Conservation (phyloP, 257 asterid genomes). For the Verbascum thapsus region DNA sequence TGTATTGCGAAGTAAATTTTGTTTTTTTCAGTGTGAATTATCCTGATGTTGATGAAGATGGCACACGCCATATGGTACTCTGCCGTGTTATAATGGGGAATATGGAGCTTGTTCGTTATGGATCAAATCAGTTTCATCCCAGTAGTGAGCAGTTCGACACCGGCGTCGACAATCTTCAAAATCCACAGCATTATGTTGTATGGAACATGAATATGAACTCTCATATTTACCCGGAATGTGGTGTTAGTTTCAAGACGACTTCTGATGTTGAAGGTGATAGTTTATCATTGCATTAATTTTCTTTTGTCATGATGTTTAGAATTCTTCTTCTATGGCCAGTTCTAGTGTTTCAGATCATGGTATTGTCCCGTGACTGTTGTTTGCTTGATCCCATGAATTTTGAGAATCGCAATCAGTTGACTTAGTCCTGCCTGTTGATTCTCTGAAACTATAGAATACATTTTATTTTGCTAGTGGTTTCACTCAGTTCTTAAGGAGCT, state of each 20-base stretch:
- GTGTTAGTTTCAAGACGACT: conserved; percentile 77
- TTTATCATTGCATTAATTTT: conserved; percentile 25
- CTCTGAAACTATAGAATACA: neutral
- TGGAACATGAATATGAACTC: conserved; percentile 87
- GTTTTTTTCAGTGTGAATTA: conserved; percentile 55
- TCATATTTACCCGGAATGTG: conserved; percentile 83
- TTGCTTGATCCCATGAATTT: conserved; percentile 4
- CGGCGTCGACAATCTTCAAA: conserved; percentile 76
- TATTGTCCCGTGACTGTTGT: neutral
- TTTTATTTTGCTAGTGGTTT: neutral
- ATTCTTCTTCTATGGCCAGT: conserved; percentile 10
- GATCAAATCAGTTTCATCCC: conserved; percentile 85
- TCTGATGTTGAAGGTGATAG: conserved; percentile 59
- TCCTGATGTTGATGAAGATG: conserved; percentile 92
- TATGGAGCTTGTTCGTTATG: conserved; percentile 73
- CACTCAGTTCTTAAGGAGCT: neutral
- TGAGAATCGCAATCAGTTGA: neutral
- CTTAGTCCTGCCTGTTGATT: neutral
- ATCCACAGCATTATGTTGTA: conserved; percentile 66
- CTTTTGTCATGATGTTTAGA: neutral
- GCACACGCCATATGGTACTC: conserved; percentile 60
- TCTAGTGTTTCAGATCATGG: neutral
- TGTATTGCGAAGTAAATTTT: conserved; percentile 8
- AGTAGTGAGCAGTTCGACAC: conserved; percentile 87
- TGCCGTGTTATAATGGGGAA: conserved; percentile 57